phyloP scores from a whole-genome alignment of 805 yeast genomes.

The Clavispora carvajalis region DNA sequence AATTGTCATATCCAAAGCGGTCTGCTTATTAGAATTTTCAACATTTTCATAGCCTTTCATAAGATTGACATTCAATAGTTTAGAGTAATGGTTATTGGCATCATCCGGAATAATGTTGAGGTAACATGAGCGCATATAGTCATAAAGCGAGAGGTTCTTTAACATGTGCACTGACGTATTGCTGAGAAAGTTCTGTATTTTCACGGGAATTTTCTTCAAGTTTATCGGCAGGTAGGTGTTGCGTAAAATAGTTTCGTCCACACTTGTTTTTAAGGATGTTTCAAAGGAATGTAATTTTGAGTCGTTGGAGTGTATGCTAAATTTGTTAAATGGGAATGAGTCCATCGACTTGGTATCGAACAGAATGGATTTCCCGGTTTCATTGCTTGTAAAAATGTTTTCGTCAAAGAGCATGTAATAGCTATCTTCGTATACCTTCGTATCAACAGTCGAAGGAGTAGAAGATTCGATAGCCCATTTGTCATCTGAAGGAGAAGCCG shows the following conservation, averaged over 20 bases:
- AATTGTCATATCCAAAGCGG: conserved; percentile 20
- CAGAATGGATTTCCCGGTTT: conserved; percentile 14
- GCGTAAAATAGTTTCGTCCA: conserved; percentile 20
- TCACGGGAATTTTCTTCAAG: conserved; percentile 27
- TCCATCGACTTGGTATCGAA: conserved; percentile 17
- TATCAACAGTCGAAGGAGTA: conserved; percentile 8
- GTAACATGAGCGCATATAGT: conserved; percentile 38
- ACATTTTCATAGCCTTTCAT: conserved; percentile 34
- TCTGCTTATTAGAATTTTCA: conserved; percentile 25
- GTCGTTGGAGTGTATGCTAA: conserved; percentile 34
- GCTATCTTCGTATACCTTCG: conserved; percentile 24
- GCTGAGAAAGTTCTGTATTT: conserved; percentile 30
- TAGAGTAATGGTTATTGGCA: conserved; percentile 33
- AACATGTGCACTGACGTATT: conserved; percentile 28
- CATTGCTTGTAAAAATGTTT: conserved; percentile 29
- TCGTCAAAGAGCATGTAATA: conserved; percentile 29
- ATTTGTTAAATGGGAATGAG: conserved; percentile 30
- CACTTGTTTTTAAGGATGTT: conserved; percentile 21
- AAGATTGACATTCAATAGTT: conserved; percentile 31
- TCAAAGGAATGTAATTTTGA: conserved; percentile 33
- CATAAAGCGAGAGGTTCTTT: conserved; percentile 29
- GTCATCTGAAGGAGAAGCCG: conserved; percentile 7
- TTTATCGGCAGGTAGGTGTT: conserved; percentile 19
- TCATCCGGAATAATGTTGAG: conserved; percentile 28
- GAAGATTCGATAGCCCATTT: conserved; percentile 1